Conservation (phyloP, 805 yeast species). For the Kodamaea hsintzibuensis region DNA sequence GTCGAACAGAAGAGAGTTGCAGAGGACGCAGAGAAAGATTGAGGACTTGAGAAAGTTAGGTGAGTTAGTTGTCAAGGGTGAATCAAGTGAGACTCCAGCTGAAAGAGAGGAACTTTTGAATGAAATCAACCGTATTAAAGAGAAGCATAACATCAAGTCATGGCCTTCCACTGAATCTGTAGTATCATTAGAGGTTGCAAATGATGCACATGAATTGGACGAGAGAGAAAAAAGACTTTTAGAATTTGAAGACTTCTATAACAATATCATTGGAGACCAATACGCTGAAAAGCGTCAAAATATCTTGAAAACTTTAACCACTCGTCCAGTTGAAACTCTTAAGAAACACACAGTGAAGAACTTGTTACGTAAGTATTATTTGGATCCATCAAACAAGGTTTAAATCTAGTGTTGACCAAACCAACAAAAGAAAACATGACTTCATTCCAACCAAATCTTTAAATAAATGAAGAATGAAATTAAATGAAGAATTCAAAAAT, state of each 20-base stretch:
- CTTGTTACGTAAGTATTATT: slow-evolving; percentile 63
- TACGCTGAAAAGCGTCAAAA: slow-evolving; percentile 24
- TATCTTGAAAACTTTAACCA: slow-evolving; percentile 30
- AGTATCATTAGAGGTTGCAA: slow-evolving; percentile 32
- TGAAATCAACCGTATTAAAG: slow-evolving; percentile 38
- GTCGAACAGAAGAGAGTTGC: slow-evolving; percentile 36
- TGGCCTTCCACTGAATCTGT: slow-evolving; percentile 46
- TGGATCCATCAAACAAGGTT: slow-evolving; percentile 24
- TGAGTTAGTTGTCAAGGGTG: slow-evolving; percentile 25
- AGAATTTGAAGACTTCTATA: slow-evolving; percentile 30
- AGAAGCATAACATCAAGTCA: slow-evolving; percentile 36
- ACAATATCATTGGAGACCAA: slow-evolving; percentile 32
- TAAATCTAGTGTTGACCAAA: no score
- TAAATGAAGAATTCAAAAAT: no score
- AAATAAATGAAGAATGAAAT: no score
- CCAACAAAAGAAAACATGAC: no score
- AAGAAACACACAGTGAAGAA: slow-evolving; percentile 66
- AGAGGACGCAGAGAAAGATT: slow-evolving; percentile 30
- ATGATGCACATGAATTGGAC: slow-evolving; percentile 26
- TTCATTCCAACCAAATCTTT: no score
- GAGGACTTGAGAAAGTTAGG: slow-evolving; percentile 41
- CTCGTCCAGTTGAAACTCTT: slow-evolving; percentile 37
- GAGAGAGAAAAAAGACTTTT: slow-evolving; percentile 30
- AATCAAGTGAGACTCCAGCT: slow-evolving; percentile 19
- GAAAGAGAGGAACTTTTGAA: slow-evolving; percentile 24